These are phyloP conservation scores for Globisporangium splendens DNA, from an alignment of 352 stramenopile species.

Conservation along the genomic window DNA sequence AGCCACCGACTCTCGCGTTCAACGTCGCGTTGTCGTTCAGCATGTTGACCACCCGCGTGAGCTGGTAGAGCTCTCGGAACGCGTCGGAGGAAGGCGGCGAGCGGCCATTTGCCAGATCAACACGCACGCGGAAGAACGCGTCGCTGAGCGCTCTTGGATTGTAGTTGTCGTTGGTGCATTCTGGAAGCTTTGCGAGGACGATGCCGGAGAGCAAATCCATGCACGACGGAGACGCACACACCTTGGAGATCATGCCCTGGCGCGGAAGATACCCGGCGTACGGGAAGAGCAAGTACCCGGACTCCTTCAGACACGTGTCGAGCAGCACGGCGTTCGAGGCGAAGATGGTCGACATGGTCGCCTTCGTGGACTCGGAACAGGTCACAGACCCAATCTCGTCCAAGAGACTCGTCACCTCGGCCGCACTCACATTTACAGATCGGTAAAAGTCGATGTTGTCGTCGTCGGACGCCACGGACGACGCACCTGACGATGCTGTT, in stretches of 20 bases:
- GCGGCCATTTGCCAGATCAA: conserved; percentile 17
- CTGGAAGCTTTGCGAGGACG: conserved; percentile 25
- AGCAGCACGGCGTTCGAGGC: conserved; percentile 19
- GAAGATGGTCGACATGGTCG: conserved; percentile 18
- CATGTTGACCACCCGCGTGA: conserved; percentile 27
- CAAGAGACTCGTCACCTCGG: conserved; percentile 4
- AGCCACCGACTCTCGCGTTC: conserved; percentile 14
- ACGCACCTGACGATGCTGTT: not conserved
- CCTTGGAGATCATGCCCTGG: conserved; percentile 14
- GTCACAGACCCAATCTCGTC: conserved; percentile 6
- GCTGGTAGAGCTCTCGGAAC: conserved; percentile 25
- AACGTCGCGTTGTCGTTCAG: conserved; percentile 26
- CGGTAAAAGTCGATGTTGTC: not conserved
- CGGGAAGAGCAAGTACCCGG: conserved; percentile 22
- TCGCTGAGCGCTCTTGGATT: conserved; percentile 20
- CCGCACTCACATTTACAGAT: not conserved
- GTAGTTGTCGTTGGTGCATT: conserved; percentile 24
- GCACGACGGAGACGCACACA: conserved; percentile 20
- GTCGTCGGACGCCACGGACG: not conserved
- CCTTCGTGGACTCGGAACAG: conserved; percentile 10
- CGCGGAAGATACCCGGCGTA: conserved; percentile 14
- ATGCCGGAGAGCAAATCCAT: conserved; percentile 26
- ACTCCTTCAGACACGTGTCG: conserved; percentile 19
- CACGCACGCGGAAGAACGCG: conserved; percentile 23
- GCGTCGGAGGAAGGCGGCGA: conserved; percentile 14